These are phyloP conservation scores for Populus deltoides DNA, from an alignment of 345 rosid species.

Conservation along the genomic window DNA sequence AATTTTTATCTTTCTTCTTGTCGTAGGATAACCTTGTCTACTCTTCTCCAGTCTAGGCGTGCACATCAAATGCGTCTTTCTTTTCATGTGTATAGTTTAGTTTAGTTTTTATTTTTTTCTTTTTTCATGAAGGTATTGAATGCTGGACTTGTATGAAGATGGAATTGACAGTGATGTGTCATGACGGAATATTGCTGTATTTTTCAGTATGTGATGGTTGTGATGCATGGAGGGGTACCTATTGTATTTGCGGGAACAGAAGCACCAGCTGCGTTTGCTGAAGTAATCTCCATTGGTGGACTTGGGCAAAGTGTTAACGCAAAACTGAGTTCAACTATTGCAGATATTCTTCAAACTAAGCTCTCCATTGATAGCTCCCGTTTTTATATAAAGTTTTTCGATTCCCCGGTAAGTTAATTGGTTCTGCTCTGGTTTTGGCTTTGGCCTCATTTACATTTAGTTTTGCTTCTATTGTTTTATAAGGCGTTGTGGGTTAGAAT, in stretches of 20 bases:
- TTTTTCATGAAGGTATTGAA: background rate
- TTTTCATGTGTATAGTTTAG: background rate
- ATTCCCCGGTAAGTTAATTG: slow-evolving; percentile 50
- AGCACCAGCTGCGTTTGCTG: slow-evolving; percentile 89
- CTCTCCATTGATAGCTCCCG: slow-evolving; percentile 80
- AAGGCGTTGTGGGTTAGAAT: background rate
- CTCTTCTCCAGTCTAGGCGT: background rate
- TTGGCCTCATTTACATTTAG: background rate
- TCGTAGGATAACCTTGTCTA: background rate
- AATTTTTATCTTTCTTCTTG: background rate
- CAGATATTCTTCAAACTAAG: slow-evolving; percentile 81
- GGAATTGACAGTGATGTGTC: background rate
- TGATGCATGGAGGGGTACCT: slow-evolving; percentile 81
- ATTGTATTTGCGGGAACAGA: slow-evolving; percentile 85
- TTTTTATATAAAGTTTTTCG: slow-evolving; percentile 81
- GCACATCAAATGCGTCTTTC: background rate
- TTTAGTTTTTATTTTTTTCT: background rate
- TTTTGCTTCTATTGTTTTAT: background rate
- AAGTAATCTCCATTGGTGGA: slow-evolving; percentile 79
- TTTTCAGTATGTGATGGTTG: slow-evolving; percentile 82
- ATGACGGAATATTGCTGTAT: background rate
- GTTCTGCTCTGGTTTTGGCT: background rate
- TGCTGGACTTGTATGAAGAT: background rate
- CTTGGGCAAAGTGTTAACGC: slow-evolving; percentile 70
- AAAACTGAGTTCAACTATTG: slow-evolving; percentile 68